Conservation (phyloP, 2,329 filamentous ascomycete genomes). For the Claviceps maximensis region DNA sequence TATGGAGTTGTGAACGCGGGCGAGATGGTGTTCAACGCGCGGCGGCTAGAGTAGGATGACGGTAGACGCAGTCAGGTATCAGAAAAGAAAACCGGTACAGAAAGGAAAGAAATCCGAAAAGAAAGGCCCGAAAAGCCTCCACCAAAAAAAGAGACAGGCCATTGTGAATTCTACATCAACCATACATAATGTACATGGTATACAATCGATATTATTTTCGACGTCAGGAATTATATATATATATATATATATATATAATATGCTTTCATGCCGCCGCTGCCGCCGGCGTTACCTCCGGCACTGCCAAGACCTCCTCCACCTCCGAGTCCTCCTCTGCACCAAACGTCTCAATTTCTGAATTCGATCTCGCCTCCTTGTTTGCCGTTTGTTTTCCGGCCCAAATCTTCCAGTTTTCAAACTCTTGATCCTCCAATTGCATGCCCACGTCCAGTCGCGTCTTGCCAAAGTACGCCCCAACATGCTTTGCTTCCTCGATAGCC, state of each 20-base stretch:
- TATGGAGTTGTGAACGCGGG: conserved; percentile 26
- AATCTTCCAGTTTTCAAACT: conserved; percentile 72
- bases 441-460: conserved; percentile 61
- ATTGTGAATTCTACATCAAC: not conserved
- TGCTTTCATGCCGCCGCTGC: conserved; percentile 7
- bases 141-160: not conserved
- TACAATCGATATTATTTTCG: conserved; percentile 5
- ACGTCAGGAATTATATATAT: not conserved
- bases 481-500: conserved; percentile 73
- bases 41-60: conserved; percentile 12
- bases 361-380: conserved; percentile 25
- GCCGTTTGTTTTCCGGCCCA: conserved; percentile 50
- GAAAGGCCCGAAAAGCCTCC: not conserved
- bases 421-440: conserved; percentile 67
- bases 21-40: conserved; percentile 27
- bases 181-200: conserved; percentile 12
- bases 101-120: too few species aligned
- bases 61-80: too few species aligned
- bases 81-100: too few species aligned
- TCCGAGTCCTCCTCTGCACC: conserved; percentile 21
- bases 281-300: not conserved
- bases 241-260: not conserved
- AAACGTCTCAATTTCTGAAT: conserved; percentile 30
- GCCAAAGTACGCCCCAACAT: conserved; percentile 81
- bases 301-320: conserved; percentile 10